Evolutionary conservation across 257 asterid species (phyloP).

Genomic region (Linderniella brevidens): DNA sequence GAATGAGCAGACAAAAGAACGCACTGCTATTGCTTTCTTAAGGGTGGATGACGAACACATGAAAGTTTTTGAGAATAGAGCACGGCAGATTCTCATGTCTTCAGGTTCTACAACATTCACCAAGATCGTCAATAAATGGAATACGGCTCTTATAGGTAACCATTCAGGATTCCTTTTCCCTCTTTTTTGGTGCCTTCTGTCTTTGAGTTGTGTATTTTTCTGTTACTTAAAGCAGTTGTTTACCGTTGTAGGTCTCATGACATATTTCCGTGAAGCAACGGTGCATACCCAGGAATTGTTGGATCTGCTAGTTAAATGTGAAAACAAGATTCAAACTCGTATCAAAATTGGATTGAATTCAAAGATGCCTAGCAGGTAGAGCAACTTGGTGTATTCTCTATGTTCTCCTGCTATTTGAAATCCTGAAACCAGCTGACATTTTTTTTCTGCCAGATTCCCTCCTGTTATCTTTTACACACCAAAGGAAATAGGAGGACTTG

Average conservation of each 20-base stretch:
- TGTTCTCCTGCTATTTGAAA: too few species aligned
- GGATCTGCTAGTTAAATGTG: neutral
- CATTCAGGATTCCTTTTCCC: too few species aligned
- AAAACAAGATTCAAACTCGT: neutral
- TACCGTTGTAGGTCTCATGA: neutral
- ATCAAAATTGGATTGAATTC: neutral
- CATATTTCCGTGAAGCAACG: neutral
- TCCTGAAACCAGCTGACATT: too few species aligned
- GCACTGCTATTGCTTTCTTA: conserved; percentile 87
- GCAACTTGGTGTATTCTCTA: too few species aligned
- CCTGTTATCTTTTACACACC: neutral
- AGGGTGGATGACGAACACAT: conserved; percentile 94
- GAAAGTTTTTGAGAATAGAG: conserved; percentile 93
- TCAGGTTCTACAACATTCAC: conserved; percentile 97
- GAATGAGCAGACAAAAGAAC: conserved; percentile 88
- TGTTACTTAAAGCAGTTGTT: too few species aligned
- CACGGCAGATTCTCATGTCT: conserved; percentile 92
- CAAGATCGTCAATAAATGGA: conserved; percentile 97
- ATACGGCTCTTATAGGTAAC: conserved; percentile 87
- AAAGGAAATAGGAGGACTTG: neutral
- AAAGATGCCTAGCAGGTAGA: neutral
- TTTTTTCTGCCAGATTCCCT: neutral
- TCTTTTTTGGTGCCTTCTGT: too few species aligned
- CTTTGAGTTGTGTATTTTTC: too few species aligned
- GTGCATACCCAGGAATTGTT: neutral